These are phyloP conservation scores for Candida insectalens DNA, from an alignment of 805 yeast species.

Conservation along the genomic window DNA sequence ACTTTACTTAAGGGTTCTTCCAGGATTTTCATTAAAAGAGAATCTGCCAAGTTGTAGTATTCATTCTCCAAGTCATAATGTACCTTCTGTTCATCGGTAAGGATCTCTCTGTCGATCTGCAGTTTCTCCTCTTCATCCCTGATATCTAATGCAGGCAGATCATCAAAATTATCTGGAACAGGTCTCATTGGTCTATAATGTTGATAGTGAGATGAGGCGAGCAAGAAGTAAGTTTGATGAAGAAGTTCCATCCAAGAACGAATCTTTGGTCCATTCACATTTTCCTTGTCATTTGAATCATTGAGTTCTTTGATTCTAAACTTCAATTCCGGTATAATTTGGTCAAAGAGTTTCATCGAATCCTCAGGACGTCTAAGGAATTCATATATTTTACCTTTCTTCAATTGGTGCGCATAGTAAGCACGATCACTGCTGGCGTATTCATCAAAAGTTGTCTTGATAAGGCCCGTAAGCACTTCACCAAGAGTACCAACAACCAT, in stretches of 20 bases:
- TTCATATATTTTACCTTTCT: conserved; percentile 65
- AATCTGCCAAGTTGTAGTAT: conserved; percentile 54
- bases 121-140: conserved; percentile 15
- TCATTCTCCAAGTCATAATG: conserved; percentile 39
- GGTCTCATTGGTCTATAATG: conserved; percentile 28
- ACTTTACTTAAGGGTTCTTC: conserved; percentile 32
- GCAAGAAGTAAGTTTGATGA: conserved; percentile 70
- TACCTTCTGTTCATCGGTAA: conserved; percentile 13
- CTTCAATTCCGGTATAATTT: conserved; percentile 27
- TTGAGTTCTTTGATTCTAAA: conserved; percentile 10
- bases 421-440: conserved; percentile 39
- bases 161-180: conserved; percentile 23
- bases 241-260: conserved; percentile 48
- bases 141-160: conserved; percentile 16
- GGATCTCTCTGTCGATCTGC: conserved; percentile 14
- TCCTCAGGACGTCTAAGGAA: conserved; percentile 36
- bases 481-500: conserved; percentile 41
- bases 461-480: conserved; percentile 59
- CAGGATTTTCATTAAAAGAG: conserved; percentile 42
- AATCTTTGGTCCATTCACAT: conserved; percentile 15
- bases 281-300: background rate
- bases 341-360: conserved; percentile 40
- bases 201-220: conserved; percentile 68
- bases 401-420: conserved; percentile 35
- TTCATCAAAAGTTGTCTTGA: conserved; percentile 42